These are phyloP conservation scores for Monosporozyma yasuniensis DNA, from an alignment of 805 yeast genomes.

Conservation along the genomic window DNA sequence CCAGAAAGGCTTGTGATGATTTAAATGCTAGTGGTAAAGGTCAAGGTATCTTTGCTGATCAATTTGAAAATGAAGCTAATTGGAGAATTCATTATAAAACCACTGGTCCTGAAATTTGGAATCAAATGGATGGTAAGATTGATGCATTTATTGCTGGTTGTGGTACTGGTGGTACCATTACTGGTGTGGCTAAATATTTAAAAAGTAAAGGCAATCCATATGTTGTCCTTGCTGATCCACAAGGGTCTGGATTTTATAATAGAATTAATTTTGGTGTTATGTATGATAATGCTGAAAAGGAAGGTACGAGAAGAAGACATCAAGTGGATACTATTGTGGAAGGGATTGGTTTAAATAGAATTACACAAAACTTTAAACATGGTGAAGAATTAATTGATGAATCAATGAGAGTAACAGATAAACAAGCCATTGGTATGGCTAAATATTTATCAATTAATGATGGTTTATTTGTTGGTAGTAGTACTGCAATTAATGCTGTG, in stretches of 20 bases:
- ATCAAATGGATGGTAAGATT: slow-evolving; percentile 54
- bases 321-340: slow-evolving; percentile 93
- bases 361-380: slow-evolving; percentile 68
- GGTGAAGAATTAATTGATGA: slow-evolving; percentile 70
- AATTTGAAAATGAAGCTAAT: slow-evolving; percentile 86
- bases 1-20: slow-evolving; percentile 54
- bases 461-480: slow-evolving; percentile 86
- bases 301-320: slow-evolving; percentile 89
- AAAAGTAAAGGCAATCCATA: slow-evolving; percentile 40
- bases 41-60: slow-evolving; percentile 82
- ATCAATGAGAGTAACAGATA: slow-evolving; percentile 70
- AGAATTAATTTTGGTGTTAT: slow-evolving; percentile 83
- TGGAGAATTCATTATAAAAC: slow-evolving; percentile 76
- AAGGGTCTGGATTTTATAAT: slow-evolving; percentile 86
- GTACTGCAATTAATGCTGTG: slow-evolving; percentile 89
- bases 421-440: slow-evolving; percentile 83
- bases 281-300: slow-evolving; percentile 83
- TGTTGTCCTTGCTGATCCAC: slow-evolving; percentile 84
- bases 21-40: slow-evolving; percentile 29
- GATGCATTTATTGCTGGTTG: slow-evolving; percentile 85
- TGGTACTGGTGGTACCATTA: slow-evolving; percentile 94
- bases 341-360: slow-evolving; percentile 84
- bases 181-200: slow-evolving; percentile 79
- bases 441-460: slow-evolving; percentile 69
- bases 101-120: slow-evolving; percentile 90